phyloP scores from a whole-genome alignment of 129 eudicot genomes.

The Centaurea solstitialis region DNA sequence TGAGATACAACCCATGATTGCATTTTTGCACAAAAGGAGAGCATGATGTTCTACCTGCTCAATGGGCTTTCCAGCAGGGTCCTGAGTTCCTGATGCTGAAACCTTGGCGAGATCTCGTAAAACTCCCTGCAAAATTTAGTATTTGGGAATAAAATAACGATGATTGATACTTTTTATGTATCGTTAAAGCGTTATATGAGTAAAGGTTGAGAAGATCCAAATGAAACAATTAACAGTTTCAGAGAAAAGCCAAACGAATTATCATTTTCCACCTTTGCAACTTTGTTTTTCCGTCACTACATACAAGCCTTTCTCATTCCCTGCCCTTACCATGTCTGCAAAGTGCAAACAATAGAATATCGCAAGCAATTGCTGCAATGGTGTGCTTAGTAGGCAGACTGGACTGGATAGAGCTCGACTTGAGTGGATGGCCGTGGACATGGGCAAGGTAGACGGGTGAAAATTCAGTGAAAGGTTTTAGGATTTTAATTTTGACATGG shows the following conservation, averaged over 20 bases:
- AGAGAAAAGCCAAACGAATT: background rate
- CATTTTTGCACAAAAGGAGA: background rate
- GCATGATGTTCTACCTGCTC: conserved; percentile 35
- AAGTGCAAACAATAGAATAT: background rate
- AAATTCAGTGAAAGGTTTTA: background rate
- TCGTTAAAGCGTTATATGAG: background rate
- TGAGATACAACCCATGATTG: background rate
- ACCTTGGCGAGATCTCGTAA: conserved; percentile 70
- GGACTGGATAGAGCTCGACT: background rate
- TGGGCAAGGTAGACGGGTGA: background rate
- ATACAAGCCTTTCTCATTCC: background rate
- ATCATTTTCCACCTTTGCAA: background rate
- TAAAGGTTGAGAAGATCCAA: background rate
- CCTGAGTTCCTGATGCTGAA: conserved; percentile 48
- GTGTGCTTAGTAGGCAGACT: background rate
- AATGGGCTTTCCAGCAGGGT: conserved; percentile 43
- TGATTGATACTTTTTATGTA: background rate
- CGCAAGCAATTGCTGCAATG: background rate
- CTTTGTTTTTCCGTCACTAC: background rate
- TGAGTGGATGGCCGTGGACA: no score
- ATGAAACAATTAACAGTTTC: background rate
- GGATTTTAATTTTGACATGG: background rate
- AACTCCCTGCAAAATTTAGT: conserved; percentile 52
- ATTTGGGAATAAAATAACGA: background rate
- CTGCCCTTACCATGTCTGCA: background rate